A percentile compares a stretch with the other conserved stretches of the same genome.
Evolutionary conservation across 768 basidiomycete species (phyloP).

Genomic region (Trametes coccinea): DNA sequence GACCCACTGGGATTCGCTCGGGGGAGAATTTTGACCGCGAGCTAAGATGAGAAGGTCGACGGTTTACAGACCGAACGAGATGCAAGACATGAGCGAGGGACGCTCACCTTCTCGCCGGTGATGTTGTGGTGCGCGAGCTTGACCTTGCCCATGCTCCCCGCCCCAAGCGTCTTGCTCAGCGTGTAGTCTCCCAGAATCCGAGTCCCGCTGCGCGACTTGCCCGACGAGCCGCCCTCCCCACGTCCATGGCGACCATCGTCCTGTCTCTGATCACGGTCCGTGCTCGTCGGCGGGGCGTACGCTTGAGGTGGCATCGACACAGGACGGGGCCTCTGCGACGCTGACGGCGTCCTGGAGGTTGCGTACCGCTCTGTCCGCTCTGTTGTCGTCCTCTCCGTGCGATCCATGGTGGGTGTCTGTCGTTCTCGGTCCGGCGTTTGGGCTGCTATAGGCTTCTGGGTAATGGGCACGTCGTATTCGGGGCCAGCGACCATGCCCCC

Average conservation of each 20-base stretch:
- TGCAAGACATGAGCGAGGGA: not conserved
- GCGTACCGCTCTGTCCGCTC: constrained; percentile 26
- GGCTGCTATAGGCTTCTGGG: constrained; percentile 34
- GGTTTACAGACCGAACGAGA: not conserved
- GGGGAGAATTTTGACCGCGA: constrained; percentile 98
- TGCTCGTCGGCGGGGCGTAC: constrained; percentile 28
- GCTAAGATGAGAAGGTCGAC: constrained; percentile 44
- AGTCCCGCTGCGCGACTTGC: constrained; percentile 36
- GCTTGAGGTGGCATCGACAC: constrained; percentile 77
- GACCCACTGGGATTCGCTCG: constrained; percentile 67
- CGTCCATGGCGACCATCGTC: constrained; percentile 23
- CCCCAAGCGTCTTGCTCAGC: constrained; percentile 94
- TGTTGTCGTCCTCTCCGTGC: constrained; percentile 29
- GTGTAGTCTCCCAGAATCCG: constrained; percentile 91
- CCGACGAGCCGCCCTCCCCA: constrained; percentile 24
- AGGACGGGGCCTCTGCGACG: constrained; percentile 51
- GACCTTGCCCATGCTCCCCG: constrained; percentile 99
- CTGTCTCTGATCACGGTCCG: constrained; percentile 30
- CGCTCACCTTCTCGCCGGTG: constrained; percentile 84
- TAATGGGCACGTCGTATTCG: constrained; percentile 66
- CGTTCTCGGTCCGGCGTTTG: constrained; percentile 22
- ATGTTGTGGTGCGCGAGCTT: constrained; percentile 90
- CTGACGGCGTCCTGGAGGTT: constrained; percentile 29
- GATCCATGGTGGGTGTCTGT: constrained; percentile 32
- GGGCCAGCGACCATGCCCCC: constrained; percentile 56